phyloP scores from a whole-genome alignment of 768 basidiomycete species.

The Saitozyma podzolica region DNA sequence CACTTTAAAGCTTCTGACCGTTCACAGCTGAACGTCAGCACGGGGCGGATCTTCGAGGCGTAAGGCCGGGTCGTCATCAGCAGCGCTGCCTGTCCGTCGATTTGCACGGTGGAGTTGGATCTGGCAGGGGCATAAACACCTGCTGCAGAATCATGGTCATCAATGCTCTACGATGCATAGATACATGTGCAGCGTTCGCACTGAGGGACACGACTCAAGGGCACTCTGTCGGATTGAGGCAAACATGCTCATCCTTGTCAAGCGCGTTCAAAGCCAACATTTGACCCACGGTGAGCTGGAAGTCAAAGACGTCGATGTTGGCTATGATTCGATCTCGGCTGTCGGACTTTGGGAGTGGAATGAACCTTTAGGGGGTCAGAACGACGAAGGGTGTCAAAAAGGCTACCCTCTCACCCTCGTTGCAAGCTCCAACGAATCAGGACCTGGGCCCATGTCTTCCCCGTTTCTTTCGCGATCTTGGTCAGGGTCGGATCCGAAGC shows the following conservation, averaged over 20 bases:
- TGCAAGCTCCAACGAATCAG: slow-evolving; percentile 58
- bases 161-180: background rate
- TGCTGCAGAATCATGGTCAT: too few species aligned
- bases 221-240: slow-evolving; percentile 37
- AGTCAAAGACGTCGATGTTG: slow-evolving; percentile 75
- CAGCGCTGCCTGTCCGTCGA: background rate
- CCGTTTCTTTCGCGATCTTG: slow-evolving; percentile 44
- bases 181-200: background rate
- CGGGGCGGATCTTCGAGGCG: slow-evolving; percentile 41
- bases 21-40: slow-evolving; percentile 40
- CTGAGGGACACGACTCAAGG: slow-evolving; percentile 1
- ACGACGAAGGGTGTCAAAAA: background rate
- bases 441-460: slow-evolving; percentile 55
- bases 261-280: slow-evolving; percentile 67
- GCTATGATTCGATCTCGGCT: slow-evolving; percentile 48
- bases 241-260: slow-evolving; percentile 60
- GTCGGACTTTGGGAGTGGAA: slow-evolving; percentile 81
- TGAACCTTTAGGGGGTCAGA: slow-evolving; percentile 58
- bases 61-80: slow-evolving; percentile 6
- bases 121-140: too few species aligned
- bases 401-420: slow-evolving; percentile 51
- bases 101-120: too few species aligned
- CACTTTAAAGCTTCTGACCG: background rate
- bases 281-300: slow-evolving; percentile 68
- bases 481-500: slow-evolving; percentile 35